Evolutionary conservation across 768 basidiomycete species (phyloP).

Genomic region (Suillus decipiens): DNA sequence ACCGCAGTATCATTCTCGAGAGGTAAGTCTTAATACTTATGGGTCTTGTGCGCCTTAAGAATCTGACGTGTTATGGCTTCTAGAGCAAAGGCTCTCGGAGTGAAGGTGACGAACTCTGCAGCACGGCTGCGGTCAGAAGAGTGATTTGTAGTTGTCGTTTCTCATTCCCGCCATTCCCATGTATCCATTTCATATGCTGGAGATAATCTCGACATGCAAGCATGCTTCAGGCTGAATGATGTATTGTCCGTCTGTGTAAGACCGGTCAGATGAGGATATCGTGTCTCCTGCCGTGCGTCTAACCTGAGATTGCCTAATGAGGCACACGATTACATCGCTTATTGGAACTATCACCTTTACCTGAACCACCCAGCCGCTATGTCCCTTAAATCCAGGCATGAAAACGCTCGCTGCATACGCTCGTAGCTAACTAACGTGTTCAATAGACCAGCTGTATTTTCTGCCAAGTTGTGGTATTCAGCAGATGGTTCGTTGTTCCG

Average conservation of each 20-base stretch:
- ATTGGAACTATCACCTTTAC: conserved; percentile 17
- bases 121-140: conserved; percentile 96
- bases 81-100: conserved; percentile 81
- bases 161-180: conserved; percentile 42
- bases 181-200: conserved; percentile 55
- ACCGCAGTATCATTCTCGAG: conserved; percentile 89
- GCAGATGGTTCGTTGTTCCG: conserved; percentile 50
- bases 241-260: conserved; percentile 2
- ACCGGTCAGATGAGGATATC: neutral
- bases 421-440: conserved; percentile 4
- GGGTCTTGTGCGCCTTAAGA: neutral
- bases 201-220: conserved; percentile 47
- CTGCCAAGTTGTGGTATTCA: conserved; percentile 84
- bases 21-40: conserved; percentile 48
- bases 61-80: conserved; percentile 14
- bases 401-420: neutral
- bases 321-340: conserved; percentile 18
- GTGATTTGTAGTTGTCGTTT: conserved; percentile 47
- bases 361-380: conserved; percentile 19
- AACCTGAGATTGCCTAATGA: conserved; percentile 26
- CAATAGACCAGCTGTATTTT: conserved; percentile 72
- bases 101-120: conserved; percentile 93
- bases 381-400: conserved; percentile 29
- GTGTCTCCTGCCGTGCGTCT: neutral
- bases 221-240: conserved; percentile 42